phyloP scores from a whole-genome alignment of 2,329 filamentous ascomycete species.

The Ophiostoma montium region DNA sequence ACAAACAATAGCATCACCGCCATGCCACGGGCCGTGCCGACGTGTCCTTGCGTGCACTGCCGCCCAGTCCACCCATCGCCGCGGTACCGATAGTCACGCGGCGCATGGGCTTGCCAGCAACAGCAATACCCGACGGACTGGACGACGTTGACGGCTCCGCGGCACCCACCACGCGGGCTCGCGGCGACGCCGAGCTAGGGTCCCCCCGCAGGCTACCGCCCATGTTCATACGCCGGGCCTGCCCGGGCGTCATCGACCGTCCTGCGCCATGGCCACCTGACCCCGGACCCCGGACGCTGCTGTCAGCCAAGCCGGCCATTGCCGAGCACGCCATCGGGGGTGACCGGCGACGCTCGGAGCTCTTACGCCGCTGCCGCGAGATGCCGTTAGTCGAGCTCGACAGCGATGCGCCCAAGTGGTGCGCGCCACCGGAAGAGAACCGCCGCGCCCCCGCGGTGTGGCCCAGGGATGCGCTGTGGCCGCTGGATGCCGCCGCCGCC shows the following conservation, averaged over 20 bases:
- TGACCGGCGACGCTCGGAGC: conserved; percentile 35
- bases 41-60: not conserved
- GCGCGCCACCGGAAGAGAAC: conserved; percentile 9
- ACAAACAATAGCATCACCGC: conserved; percentile 9
- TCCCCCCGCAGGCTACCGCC: conserved; percentile 25
- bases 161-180: conserved; percentile 18
- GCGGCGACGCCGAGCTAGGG: conserved; percentile 13
- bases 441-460: conserved; percentile 5
- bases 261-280: conserved; percentile 9
- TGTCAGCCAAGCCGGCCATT: conserved; percentile 12
- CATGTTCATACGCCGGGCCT: conserved; percentile 44
- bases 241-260: conserved; percentile 34
- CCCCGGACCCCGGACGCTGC: conserved; percentile 21
- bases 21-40: conserved; percentile 11
- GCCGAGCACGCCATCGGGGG: conserved; percentile 41
- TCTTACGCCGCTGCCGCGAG: conserved; percentile 34
- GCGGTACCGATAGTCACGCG: conserved; percentile 30
- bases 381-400: conserved; percentile 41
- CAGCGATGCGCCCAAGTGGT: conserved; percentile 25
- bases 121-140: not conserved
- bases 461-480: not conserved
- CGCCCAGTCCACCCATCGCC: conserved; percentile 13
- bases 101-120: conserved; percentile 12
- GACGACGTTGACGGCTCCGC: conserved; percentile 12
- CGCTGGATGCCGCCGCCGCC: conserved; percentile 20